Evolutionary conservation across 1,284 basidiomycete genomes (phyloP).

Genomic region (Malassezia globosa): DNA sequence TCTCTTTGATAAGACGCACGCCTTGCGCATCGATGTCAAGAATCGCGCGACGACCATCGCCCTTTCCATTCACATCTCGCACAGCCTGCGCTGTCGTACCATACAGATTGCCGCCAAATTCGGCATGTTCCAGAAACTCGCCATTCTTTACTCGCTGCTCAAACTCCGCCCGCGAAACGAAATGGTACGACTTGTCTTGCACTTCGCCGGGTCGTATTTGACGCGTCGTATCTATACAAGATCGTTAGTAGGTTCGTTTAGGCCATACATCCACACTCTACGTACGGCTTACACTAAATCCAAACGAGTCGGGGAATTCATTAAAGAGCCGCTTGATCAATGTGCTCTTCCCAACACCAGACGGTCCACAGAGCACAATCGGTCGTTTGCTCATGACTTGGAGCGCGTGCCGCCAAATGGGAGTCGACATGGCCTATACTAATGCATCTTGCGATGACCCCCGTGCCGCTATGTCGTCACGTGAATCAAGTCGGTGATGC

Average conservation of each 20-base stretch:
- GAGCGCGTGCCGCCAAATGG: neutral
- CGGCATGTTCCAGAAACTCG: conserved; percentile 56
- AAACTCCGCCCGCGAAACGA: conserved; percentile 53
- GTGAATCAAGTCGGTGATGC: too few relatives aligned
- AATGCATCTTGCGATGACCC: too few relatives aligned
- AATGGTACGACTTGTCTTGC: conserved; percentile 60
- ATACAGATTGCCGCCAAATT: conserved; percentile 82
- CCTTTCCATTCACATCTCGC: conserved; percentile 52
- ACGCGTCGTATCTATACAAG: conserved; percentile 72
- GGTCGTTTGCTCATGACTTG: conserved; percentile 48
- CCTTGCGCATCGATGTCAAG: conserved; percentile 87
- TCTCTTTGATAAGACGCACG: conserved; percentile 59
- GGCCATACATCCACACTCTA: too few relatives aligned
- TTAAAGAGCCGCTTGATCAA: conserved; percentile 72
- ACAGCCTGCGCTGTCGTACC: conserved; percentile 73
- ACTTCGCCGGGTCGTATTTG: conserved; percentile 69
- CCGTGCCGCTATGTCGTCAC: too few relatives aligned
- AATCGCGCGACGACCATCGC: conserved; percentile 58
- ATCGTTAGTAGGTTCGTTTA: too few relatives aligned
- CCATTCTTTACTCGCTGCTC: conserved; percentile 50
- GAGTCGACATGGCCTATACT: neutral
- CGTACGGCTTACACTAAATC: conserved; percentile 81
- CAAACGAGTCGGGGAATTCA: conserved; percentile 73
- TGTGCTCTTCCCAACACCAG: conserved; percentile 88
- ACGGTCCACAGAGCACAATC: conserved; percentile 68